Evolutionary conservation across 305 asterid genomes (phyloP), one percentile per base, ranked within the genome.

Genomic region (Andrographis paniculata): DNA sequence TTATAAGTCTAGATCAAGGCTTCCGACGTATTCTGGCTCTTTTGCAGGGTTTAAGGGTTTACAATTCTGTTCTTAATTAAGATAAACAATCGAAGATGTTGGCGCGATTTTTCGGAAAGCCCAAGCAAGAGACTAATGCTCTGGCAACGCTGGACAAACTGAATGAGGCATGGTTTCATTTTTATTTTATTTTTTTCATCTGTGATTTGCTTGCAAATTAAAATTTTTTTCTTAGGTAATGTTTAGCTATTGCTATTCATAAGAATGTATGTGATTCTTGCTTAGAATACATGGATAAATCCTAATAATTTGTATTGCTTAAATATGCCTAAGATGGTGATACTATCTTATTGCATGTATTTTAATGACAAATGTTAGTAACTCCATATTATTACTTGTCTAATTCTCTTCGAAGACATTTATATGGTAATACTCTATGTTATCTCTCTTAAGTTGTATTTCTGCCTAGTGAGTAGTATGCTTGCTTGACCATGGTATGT

Each of bases 131-230:
- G 60, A 48, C 77, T 14, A 75, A 63, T 75, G 79, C 92, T 61
- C 69, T 77, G 53, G 75, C 83, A 43, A 80, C 87, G 43, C 61
- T 77, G 17, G 92, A 77, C 70, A 80, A 80, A 77, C 50, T 80
- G 44, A 77, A 72, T 36, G 92, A 80, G 92, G 92, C 74, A 55
- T 20, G 53, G 9, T 6, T 33, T 40, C 19, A 14, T 50, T 47
- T 52, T 16, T 13, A 30, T 60, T 15, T 45, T 38, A 45, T 56
- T 16, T 41, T 57, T 9, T 19, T 39, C 4, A 14, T 45, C 31
- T 18, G 14, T 50, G 37, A 39, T 37, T 33, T 15, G 49, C 18
- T 22, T 36, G 7, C 16, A 46, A n/a, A 61, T 50, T 45, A 23
- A 16, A 15, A n/a, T 17, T 40, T 15, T 39, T 9, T 15, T 45